Evolutionary conservation across 768 basidiomycete species (phyloP), one percentile per base, ranked within the genome.

Genomic region (Agrocybe praecox): DNA sequence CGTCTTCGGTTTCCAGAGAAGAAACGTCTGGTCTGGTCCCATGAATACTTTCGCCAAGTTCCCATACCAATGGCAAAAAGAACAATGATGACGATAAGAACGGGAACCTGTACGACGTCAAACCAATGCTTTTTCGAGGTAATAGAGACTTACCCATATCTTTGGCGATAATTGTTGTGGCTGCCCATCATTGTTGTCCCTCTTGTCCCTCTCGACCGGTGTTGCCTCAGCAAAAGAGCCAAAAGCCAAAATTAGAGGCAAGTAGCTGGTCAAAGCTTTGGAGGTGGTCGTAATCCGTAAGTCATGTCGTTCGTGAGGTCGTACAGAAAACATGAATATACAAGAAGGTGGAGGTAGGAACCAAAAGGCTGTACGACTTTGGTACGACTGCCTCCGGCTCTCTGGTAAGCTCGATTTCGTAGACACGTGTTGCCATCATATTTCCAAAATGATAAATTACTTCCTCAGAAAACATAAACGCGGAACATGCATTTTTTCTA

Each of bases 61-160:
- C 65, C 14, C 11, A 68, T 14, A 14, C 59, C 58, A 19, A 68
- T 34, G 29, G 62, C 29, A 32, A 66, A 40, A 14, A 76, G 60
- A 7, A 72, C 57, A 45, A 66, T 52, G 26, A 72, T 70, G 26
- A 68, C 68, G 22, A 73, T 74, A 49, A 70, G 65, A 23, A 73
- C 60, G 2, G 72, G 72, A 34, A 70, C 55, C 69, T 68, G 26
- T 29, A 29, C 26, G 26, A 29, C 26, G 26, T 29, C 26, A 29
- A n/a, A n/a, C n/a, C n/a, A n/a, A n/a, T n/a, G n/a, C n/a, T n/a
- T n/a, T 33, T 10, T 18, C n/a, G 22, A 34, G 12, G 10, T n/a
- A 24, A 14, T 17, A 6, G 12, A n/a, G 14, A 59, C 64, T 29
- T 29, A 65, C 64, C 59, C 59, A 61, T 53, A 62, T 59, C 53